Evolutionary conservation across 257 asterid species (phyloP).

Genomic region (Solanum sejunctum): DNA sequence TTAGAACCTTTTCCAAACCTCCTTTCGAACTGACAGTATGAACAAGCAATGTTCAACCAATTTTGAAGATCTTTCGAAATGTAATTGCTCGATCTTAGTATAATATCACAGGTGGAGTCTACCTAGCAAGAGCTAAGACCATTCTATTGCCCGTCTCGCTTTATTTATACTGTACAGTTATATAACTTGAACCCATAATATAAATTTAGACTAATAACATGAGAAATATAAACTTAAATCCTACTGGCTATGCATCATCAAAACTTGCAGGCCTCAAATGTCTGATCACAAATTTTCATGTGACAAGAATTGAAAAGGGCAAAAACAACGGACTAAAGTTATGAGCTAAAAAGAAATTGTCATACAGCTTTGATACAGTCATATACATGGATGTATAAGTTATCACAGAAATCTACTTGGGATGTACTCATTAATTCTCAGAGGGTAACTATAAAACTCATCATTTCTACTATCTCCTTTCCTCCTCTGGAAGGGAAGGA

Average conservation of each 20-base stretch:
- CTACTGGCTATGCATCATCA: neutral
- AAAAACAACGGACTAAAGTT: neutral
- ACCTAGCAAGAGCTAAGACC: too few species aligned
- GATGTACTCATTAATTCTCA: conserved; percentile 55
- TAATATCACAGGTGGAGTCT: too few species aligned
- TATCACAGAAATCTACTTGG: conserved; percentile 65
- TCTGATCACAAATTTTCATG: neutral
- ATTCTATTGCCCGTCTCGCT: neutral
- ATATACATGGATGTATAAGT: conserved; percentile 17
- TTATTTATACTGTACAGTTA: neutral
- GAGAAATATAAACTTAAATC: neutral
- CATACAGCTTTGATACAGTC: neutral
- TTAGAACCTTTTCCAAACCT: neutral
- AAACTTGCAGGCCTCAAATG: neutral
- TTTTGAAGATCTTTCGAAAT: neutral
- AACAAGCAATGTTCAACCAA: neutral
- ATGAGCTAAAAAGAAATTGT: neutral
- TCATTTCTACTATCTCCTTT: conserved; percentile 83
- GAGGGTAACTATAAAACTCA: conserved; percentile 83
- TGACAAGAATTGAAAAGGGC: neutral
- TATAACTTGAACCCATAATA: neutral
- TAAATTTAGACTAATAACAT: neutral
- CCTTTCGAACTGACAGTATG: too few species aligned
- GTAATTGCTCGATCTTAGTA: too few species aligned
- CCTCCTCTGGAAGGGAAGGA: conserved; percentile 54